Conservation (phyloP, 2,329 filamentous ascomycete genomes). For the Colletotrichum sp. region DNA sequence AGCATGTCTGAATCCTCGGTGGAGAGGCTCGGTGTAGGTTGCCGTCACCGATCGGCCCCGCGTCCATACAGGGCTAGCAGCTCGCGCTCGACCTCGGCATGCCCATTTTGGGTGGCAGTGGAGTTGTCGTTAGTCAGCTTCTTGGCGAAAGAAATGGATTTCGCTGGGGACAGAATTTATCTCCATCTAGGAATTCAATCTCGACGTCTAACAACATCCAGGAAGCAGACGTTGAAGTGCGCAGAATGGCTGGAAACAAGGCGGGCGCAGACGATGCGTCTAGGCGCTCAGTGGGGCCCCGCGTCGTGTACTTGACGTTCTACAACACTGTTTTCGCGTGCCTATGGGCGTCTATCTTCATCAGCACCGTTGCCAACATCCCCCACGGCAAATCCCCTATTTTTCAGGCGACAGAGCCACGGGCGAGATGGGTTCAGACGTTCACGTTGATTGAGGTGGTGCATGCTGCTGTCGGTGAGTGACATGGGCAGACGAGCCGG, state of each 20-base stretch:
- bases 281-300: not conserved
- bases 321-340: constrained; percentile 84
- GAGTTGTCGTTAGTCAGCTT: not conserved
- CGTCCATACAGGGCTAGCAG: not conserved
- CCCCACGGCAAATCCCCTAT: constrained; percentile 60
- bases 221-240: not conserved
- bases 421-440: constrained; percentile 82
- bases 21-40: not conserved
- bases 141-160: not conserved
- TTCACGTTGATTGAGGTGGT: constrained; percentile 82
- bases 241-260: not conserved
- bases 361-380: constrained; percentile 62
- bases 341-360: constrained; percentile 80
- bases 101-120: not conserved
- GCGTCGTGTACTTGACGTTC: constrained; percentile 71
- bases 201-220: not conserved
- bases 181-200: not conserved
- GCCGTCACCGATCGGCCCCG: not conserved
- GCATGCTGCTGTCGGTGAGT: constrained; percentile 76
- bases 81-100: not conserved
- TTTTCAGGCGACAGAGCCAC: constrained; percentile 66
- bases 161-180: not conserved
- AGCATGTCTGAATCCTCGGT: not conserved
- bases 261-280: not conserved
- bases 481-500: constrained; percentile 25